Conservation (phyloP, 495 filamentous ascomycete genomes). For the Penicillium maclennaniae region DNA sequence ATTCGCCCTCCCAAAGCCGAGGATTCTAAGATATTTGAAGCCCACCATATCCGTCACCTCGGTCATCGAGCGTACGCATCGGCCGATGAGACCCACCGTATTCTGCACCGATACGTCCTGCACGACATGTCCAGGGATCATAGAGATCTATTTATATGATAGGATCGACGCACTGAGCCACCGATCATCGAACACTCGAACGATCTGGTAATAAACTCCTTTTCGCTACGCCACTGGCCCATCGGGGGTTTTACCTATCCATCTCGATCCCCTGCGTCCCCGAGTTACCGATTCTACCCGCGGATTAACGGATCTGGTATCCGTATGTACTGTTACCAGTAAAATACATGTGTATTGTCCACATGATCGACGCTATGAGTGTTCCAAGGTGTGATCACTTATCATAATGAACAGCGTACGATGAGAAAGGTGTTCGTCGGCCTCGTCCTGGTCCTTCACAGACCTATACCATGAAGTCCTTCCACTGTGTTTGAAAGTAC, state of each 20-base stretch:
- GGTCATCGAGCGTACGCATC: too few relatives aligned
- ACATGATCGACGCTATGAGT: too few relatives aligned
- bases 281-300: slow-evolving; percentile 3
- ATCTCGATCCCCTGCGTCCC: neutral
- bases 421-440: too few relatives aligned
- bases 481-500: too few relatives aligned
- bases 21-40: neutral
- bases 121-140: neutral
- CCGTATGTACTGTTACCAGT: neutral
- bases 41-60: neutral
- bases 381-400: too few relatives aligned
- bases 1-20: too few relatives aligned
- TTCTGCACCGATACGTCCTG: too few relatives aligned
- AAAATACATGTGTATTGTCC: neutral
- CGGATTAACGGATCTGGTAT: neutral
- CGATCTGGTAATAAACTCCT: neutral
- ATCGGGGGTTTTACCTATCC: neutral
- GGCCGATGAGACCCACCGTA: too few relatives aligned
- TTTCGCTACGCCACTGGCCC: neutral
- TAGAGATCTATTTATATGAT: neutral
- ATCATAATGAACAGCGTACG: too few relatives aligned
- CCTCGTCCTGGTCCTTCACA: too few relatives aligned
- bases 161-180: slow-evolving; percentile 12
- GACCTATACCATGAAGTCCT: too few relatives aligned
- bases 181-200: slow-evolving; percentile 15